Base-by-base conservation (phyloP, 371 early-diverging fungal genomes). In the Actinomortierella wolfii region DNA sequence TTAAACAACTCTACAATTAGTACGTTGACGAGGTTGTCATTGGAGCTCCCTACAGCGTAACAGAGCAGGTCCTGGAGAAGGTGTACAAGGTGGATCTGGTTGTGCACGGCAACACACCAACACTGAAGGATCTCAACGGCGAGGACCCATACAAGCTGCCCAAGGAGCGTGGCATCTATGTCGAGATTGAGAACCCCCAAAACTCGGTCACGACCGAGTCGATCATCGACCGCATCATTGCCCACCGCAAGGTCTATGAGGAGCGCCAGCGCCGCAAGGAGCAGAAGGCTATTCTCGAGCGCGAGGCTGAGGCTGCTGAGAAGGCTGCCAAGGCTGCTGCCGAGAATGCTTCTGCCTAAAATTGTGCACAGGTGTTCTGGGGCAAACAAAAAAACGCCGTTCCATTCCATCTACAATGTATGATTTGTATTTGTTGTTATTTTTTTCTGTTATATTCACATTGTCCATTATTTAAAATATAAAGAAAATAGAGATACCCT, bases 1-100 rank as follows among this genome's bases (percentile, higher is more conserved):
- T 20, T 23, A n/a, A n/a, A n/a, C n/a, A n/a, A n/a, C n/a, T n/a
- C n/a, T n/a, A n/a, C n/a, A n/a, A n/a, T 34, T 68, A 90, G 87
- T 94, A 94, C 63, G 94, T 94, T 7, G 93, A 93, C 69, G 94
- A 94, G 64, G 92, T 96, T 14, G 89, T 95, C 46, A 91, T 94
- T 44, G 94, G 94, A n/a, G 92, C 95, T 21, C 95, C 95, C 13
- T 89, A 84, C 74, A 88, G 88, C 68, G 91, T 94, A 5, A 89
- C 91, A 18, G 85, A 92, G 64, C 92, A 93, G 54, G 89, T 97
- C 17, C 76, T 94, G 50, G 86, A 85, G 55, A 87, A 91, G 67
- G 91, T 93, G 45, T 91, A 90, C 83, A 88, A 88, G 40, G 94
- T 95, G 23, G 78, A 83, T 52, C 62, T 93, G 3, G 95, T 96